phyloP scores from a whole-genome alignment of 2,329 filamentous ascomycete genomes.

The Ceratocystis smalleyi region DNA sequence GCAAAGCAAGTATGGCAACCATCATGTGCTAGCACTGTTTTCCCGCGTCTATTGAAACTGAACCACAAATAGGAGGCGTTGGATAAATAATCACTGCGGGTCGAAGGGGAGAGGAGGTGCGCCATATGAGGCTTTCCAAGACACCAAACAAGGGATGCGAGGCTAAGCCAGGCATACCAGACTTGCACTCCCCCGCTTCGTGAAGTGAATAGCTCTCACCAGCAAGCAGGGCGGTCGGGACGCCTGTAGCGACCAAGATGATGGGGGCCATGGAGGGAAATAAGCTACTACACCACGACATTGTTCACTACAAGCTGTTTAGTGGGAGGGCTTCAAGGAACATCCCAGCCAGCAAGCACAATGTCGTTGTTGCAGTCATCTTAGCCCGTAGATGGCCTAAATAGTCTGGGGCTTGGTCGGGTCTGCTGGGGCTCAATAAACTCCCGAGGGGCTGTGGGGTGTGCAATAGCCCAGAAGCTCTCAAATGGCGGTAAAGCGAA shows the following conservation, averaged over 20 bases:
- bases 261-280: neutral
- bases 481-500: neutral
- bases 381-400: neutral
- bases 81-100: conserved; percentile 1
- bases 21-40: neutral
- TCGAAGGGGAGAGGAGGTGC: neutral
- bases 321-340: conserved; percentile 4
- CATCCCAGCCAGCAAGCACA: conserved; percentile 2
- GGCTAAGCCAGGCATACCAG: neutral
- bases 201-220: neutral
- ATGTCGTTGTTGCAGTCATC: conserved; percentile 1
- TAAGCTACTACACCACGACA: neutral
- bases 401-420: neutral
- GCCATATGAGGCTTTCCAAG: neutral
- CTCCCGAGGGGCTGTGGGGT: neutral
- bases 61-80: neutral
- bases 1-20: neutral
- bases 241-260: neutral
- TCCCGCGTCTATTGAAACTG: neutral
- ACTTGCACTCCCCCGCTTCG: neutral
- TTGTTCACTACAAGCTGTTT: conserved; percentile 2
- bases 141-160: neutral
- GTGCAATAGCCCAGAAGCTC: neutral
- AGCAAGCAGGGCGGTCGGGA: neutral
- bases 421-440: neutral